Evolutionary conservation across 2,329 filamentous ascomycete genomes (phyloP), one percentile per base, ranked within the genome.

Genomic region (Fusarium sp.): DNA sequence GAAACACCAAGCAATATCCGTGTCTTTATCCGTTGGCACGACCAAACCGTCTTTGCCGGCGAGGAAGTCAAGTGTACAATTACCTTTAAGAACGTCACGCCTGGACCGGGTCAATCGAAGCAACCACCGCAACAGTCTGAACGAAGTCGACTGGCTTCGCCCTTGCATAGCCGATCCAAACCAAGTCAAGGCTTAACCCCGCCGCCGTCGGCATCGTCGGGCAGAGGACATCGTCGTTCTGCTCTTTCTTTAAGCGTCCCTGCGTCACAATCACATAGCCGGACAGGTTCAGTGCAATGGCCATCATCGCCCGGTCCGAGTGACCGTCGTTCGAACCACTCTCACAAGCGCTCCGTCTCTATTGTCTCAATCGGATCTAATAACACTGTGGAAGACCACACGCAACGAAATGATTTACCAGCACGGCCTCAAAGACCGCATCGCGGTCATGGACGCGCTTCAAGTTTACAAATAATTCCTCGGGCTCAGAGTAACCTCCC

Each of bases 11-110:
- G 82, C 80, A 95, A 96, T 83, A 93, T 99, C 77, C 92, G 94
- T 79, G 95, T 97, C 80, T 97, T 95, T 78, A 93, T 99, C 79
- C 90, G 91, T 82, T 99, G 95, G 92, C 91, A 93, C 78, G 92
- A 97, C 77, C 90, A 95, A 78, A 94, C 92, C 65, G 93, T 99
- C 74, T 99, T 98, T 81, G 93, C 96, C 57, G 96, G 96, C 79
- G 96, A 99, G 83, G 91, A 97, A 76, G 88, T 98, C 75, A 92
- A 94, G 81, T 98, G 96, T 81, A 94, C 90, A 70, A 97, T 99
- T 78, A 97, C 93, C 49, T 99, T 99, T 82, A 95, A 91, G 81
- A 99, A 99, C 77, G 86, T 94, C 66, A 85, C 88, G 40, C 76
- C 86, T 48, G 81, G 80, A 38, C 68, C 78, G 34, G 76, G 68